phyloP scores from a whole-genome alignment of 371 early-diverging fungal species.

The Coemansia sp. region DNA sequence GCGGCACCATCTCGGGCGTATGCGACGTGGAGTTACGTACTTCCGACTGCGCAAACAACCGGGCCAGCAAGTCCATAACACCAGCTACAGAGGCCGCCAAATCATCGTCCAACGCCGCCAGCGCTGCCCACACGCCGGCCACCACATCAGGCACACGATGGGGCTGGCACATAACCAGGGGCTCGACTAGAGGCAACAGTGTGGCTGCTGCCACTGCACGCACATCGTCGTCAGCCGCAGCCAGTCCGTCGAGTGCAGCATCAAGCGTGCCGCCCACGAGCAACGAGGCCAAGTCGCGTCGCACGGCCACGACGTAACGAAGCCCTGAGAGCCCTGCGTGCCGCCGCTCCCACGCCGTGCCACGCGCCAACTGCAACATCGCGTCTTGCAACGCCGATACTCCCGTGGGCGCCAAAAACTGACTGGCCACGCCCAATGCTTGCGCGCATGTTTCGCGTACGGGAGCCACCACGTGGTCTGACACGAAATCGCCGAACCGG shows the following conservation, averaged over 20 bases:
- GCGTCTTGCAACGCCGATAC: slow-evolving; percentile 30
- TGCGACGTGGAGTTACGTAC: slow-evolving; percentile 32
- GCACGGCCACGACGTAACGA: slow-evolving; percentile 91
- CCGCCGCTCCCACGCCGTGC: slow-evolving; percentile 81
- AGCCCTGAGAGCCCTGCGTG: slow-evolving; percentile 94
- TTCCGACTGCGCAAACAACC: slow-evolving; percentile 59
- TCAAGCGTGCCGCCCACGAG: slow-evolving; percentile 64
- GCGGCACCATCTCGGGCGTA: slow-evolving; percentile 64
- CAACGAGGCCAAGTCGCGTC: slow-evolving; percentile 75
- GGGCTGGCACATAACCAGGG: slow-evolving; percentile 68
- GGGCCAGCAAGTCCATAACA: slow-evolving; percentile 90
- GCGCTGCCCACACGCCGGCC: slow-evolving; percentile 78
- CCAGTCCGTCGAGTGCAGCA: slow-evolving; percentile 56
- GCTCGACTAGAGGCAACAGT: slow-evolving; percentile 81
- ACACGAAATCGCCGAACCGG: slow-evolving; percentile 94
- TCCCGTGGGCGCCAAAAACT: slow-evolving; percentile 58
- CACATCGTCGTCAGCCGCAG: slow-evolving; percentile 90
- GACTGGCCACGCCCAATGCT: slow-evolving; percentile 81
- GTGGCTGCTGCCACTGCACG: slow-evolving; percentile 89
- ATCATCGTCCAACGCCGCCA: slow-evolving; percentile 82
- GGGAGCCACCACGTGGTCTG: slow-evolving; percentile 92
- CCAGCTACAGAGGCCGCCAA: slow-evolving; percentile 88
- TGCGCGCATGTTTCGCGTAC: slow-evolving; percentile 96
- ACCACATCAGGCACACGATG: slow-evolving; percentile 70
- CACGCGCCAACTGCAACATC: slow-evolving; percentile 42